phyloP scores from a whole-genome alignment of 2,329 filamentous ascomycete species.

The Xylariaceae sp. region DNA sequence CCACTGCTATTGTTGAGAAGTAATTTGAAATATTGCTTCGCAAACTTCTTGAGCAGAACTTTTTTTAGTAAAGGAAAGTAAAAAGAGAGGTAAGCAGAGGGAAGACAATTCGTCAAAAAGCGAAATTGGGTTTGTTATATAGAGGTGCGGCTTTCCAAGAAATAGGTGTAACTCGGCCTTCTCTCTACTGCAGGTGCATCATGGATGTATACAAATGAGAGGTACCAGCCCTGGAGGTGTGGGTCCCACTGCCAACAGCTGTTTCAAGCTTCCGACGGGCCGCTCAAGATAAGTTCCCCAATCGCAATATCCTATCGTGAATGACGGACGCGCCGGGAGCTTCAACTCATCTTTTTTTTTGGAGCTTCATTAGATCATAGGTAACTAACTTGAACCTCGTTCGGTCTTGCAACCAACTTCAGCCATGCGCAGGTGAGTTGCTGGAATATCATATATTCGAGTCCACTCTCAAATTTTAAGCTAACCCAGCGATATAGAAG shows the following conservation, averaged over 20 bases:
- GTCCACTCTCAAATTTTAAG: conserved; percentile 20
- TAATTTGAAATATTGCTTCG: no score
- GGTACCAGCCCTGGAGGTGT: not conserved
- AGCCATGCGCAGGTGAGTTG: conserved; percentile 42
- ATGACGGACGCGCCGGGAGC: conserved; percentile 31
- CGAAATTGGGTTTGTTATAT: no score
- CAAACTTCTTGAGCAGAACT: no score
- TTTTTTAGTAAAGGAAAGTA: no score
- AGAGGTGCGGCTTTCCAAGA: no score
- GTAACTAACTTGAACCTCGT: conserved; percentile 5
- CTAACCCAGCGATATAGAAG: conserved; percentile 36
- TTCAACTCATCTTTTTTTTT: conserved; percentile 17
- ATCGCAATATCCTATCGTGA: conserved; percentile 11
- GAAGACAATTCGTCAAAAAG: no score
- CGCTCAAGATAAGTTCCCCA: conserved; percentile 9
- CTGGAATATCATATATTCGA: not conserved
- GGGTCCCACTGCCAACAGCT: conserved; percentile 1
- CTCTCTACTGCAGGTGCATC: no score
- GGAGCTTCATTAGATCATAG: conserved; percentile 19
- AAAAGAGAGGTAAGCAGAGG: no score
- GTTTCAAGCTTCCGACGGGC: conserved; percentile 2
- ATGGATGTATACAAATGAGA: not conserved
- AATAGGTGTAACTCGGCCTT: no score
- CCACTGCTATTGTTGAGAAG: no score
- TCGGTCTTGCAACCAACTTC: conserved; percentile 20